phyloP scores from a whole-genome alignment of 495 filamentous ascomycete genomes.

The Haplographium delicatum region DNA sequence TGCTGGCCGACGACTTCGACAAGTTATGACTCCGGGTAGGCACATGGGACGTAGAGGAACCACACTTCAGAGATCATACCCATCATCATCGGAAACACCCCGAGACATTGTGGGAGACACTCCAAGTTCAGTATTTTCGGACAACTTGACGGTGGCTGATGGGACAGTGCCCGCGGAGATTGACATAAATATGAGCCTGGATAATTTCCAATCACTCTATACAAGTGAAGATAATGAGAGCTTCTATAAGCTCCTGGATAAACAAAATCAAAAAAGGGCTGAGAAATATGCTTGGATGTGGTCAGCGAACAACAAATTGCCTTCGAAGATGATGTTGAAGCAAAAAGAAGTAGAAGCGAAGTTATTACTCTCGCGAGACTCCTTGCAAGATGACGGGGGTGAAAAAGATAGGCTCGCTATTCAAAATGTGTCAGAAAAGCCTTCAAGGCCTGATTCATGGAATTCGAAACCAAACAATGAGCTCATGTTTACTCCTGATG shows the following conservation, averaged over 20 bases:
- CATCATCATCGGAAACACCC: constrained; percentile 42
- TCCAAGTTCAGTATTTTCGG: constrained; percentile 53
- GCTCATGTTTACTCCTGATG: constrained; percentile 81
- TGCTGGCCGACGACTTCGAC: constrained; percentile 63
- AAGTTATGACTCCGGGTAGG: constrained; percentile 73
- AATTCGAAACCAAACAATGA: constrained; percentile 68
- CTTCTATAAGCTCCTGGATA: constrained; percentile 88
- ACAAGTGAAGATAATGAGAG: constrained; percentile 96
- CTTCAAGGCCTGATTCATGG: constrained; percentile 75
- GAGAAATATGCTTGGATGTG: constrained; percentile 86
- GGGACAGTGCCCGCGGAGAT: constrained; percentile 39
- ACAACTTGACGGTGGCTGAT: constrained; percentile 27
- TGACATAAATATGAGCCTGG: constrained; percentile 76
- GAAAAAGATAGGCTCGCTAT: constrained; percentile 50
- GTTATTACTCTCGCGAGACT: constrained; percentile 45
- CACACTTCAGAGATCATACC: constrained; percentile 27
- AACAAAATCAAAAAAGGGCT: constrained; percentile 76
- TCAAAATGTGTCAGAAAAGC: constrained; percentile 59
- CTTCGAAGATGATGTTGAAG: constrained; percentile 78
- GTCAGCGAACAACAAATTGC: constrained; percentile 75
- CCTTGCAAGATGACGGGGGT: constrained; percentile 45
- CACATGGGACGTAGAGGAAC: constrained; percentile 39
- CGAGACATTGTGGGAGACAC: constrained; percentile 58
- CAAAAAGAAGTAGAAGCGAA: constrained; percentile 64
- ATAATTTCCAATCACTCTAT: constrained; percentile 84